Evolutionary conservation across 805 yeast genomes (phyloP).

Genomic region (Debaryomyces tyrocola): DNA sequence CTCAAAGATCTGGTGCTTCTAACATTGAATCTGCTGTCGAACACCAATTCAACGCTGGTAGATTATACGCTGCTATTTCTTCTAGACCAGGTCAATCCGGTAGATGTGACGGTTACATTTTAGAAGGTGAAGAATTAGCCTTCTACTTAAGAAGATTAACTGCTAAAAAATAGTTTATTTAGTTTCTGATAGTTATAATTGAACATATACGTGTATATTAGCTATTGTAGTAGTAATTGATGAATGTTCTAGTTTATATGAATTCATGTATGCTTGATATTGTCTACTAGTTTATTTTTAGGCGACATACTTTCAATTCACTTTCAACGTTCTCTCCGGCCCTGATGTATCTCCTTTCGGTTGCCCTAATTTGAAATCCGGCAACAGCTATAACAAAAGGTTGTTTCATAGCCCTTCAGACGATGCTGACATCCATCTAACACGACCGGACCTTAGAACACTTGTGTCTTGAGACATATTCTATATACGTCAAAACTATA

Average conservation of each 20-base stretch:
- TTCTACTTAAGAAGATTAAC: slow-evolving; percentile 99
- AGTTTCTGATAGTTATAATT: slow-evolving; percentile 2
- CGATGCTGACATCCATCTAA: no score
- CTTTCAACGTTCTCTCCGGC: no score
- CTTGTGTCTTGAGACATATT: no score
- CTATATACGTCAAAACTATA: no score
- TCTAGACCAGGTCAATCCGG: slow-evolving; percentile 99
- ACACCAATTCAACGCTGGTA: slow-evolving; percentile 97
- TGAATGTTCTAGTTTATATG: no score
- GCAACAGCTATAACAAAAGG: no score
- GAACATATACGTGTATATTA: slow-evolving; percentile 12
- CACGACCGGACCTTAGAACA: no score
- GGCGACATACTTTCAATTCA: no score
- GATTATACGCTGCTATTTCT: slow-evolving; percentile 96
- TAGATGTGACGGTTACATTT: slow-evolving; percentile 99
- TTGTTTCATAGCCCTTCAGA: no score
- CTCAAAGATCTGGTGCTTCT: slow-evolving; percentile 84
- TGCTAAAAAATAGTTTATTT: slow-evolving; percentile 83
- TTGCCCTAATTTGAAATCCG: no score
- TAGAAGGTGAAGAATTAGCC: slow-evolving; percentile 99
- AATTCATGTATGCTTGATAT: not conserved
- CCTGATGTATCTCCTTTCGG: no score
- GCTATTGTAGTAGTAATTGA: not conserved
- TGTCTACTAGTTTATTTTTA: not conserved
- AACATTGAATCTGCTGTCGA: slow-evolving; percentile 88